A percentile compares a stretch with the other conserved stretches of the same genome.
phyloP scores from a whole-genome alignment of 371 early-diverging fungal species.

The Saksenaea oblongispora region DNA sequence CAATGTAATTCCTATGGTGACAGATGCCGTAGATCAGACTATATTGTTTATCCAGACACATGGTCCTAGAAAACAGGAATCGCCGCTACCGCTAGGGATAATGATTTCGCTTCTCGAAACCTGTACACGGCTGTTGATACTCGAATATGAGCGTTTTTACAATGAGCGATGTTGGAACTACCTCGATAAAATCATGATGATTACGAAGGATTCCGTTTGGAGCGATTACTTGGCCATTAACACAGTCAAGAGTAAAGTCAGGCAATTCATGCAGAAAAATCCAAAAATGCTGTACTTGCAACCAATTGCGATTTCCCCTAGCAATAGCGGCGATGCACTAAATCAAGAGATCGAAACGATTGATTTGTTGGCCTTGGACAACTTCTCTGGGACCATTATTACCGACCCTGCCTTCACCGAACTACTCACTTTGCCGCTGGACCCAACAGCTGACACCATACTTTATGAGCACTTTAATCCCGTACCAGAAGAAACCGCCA shows the following conservation, averaged over 20 bases:
- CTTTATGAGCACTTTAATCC: background rate
- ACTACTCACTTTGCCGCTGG: background rate
- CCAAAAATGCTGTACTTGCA: background rate
- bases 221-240: constrained; percentile 3
- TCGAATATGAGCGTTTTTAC: constrained; percentile 10
- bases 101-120: constrained; percentile 14
- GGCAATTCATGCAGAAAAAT: background rate
- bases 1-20: constrained; percentile 8
- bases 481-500: too few species aligned
- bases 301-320: background rate
- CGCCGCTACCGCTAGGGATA: constrained; percentile 4
- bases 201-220: constrained; percentile 2
- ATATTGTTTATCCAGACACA: background rate
- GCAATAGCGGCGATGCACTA: background rate
- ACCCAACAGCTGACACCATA: background rate
- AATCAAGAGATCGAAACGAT: background rate
- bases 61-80: background rate
- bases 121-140: constrained; percentile 13
- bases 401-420: background rate
- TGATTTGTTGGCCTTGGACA: background rate
- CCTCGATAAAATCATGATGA: background rate
- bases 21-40: constrained; percentile 1
- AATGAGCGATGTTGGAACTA: constrained; percentile 4
- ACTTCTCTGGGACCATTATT: background rate
- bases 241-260: background rate